Conservation (phyloP, 495 filamentous ascomycete species). For the Aspergillus haitiensis region DNA sequence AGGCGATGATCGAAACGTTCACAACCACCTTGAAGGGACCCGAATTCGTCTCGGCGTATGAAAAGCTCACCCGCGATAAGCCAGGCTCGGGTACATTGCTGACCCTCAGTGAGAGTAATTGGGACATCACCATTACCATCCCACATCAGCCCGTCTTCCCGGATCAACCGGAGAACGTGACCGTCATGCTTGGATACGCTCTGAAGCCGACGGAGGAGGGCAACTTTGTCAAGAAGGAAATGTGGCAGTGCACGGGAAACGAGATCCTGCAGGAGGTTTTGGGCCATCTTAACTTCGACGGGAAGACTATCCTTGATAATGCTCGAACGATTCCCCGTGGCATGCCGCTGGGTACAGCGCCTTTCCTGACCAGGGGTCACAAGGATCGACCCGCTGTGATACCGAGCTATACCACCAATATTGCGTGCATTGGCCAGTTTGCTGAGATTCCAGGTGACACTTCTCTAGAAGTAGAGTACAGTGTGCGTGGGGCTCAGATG, state of each 20-base stretch:
- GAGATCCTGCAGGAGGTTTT: slow-evolving; percentile 44
- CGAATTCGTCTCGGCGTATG: slow-evolving; percentile 31
- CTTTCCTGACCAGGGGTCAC: slow-evolving; percentile 32
- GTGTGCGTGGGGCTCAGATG: slow-evolving; percentile 42
- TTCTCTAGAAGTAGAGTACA: slow-evolving; percentile 44
- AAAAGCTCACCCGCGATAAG: slow-evolving; percentile 31
- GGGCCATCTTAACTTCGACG: slow-evolving; percentile 30
- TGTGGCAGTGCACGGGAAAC: slow-evolving; percentile 37
- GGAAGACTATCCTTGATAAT: slow-evolving; percentile 15
- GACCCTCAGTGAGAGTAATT: slow-evolving; percentile 37
- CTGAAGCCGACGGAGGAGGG: slow-evolving; percentile 30
- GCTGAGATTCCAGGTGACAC: slow-evolving; percentile 42
- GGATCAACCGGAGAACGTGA: slow-evolving; percentile 29
- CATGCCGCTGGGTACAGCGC: slow-evolving; percentile 38
- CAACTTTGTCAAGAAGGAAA: slow-evolving; percentile 40
- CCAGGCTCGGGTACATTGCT: slow-evolving; percentile 37
- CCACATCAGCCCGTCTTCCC: slow-evolving; percentile 41
- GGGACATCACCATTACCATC: slow-evolving; percentile 39
- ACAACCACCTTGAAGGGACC: slow-evolving; percentile 38
- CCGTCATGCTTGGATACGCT: slow-evolving; percentile 42
- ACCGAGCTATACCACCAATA: slow-evolving; percentile 33
- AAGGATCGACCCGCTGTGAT: slow-evolving; percentile 40
- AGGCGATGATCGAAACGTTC: slow-evolving; percentile 39
- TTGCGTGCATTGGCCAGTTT: slow-evolving; percentile 45
- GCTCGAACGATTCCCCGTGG: slow-evolving; percentile 31